phyloP scores from a whole-genome alignment of 306 rosid genomes.

The Clitoria ternatea region DNA sequence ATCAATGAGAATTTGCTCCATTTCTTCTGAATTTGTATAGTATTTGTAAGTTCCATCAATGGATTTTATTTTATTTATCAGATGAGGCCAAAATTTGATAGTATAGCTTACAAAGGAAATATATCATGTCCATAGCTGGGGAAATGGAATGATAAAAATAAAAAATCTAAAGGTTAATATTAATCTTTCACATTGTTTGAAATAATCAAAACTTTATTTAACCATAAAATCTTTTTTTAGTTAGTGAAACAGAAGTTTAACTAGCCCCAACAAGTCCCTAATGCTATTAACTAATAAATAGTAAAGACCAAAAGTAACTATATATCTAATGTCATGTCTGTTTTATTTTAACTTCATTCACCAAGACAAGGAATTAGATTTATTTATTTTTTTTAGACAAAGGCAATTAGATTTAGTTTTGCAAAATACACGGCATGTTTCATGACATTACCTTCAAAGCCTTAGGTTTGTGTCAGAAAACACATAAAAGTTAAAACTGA shows the following conservation, averaged over 20 bases:
- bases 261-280: too few species aligned
- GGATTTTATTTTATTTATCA: not conserved
- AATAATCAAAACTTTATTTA: too few species aligned
- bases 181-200: too few species aligned
- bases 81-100: not conserved
- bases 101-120: not conserved
- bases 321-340: not conserved
- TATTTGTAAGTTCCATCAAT: not conserved
- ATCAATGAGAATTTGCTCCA: not conserved
- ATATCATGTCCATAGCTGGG: too few species aligned
- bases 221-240: too few species aligned
- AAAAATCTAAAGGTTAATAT: too few species aligned
- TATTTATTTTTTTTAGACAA: too few species aligned
- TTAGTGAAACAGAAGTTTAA: too few species aligned
- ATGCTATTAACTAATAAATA: not conserved
- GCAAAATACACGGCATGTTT: not conserved
- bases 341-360: not conserved
- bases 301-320: too few species aligned
- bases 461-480: not conserved
- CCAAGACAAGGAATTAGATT: not conserved
- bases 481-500: slow-evolving; percentile 1
- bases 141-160: too few species aligned
- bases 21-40: slow-evolving; percentile 8
- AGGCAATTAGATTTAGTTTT: not conserved
- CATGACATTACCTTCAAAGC: not conserved